A percentile compares a stretch with the other conserved stretches of the same genome.
phyloP scores from a whole-genome alignment of 1,139 yeast species.

The Protomyces lactucae-debilis region DNA sequence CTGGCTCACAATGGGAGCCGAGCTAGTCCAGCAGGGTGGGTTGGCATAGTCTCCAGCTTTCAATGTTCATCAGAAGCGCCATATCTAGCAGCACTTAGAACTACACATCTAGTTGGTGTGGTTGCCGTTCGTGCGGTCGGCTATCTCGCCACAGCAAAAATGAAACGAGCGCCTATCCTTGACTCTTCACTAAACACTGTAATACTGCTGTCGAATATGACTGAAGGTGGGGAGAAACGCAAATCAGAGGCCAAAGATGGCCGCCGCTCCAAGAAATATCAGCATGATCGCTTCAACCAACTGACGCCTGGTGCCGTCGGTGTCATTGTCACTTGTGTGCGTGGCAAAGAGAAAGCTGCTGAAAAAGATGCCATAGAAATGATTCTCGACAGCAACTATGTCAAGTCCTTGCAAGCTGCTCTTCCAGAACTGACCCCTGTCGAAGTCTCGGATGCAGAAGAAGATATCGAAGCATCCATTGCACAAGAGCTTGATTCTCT shows the following conservation, averaged over 20 bases:
- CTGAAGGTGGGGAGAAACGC: neutral
- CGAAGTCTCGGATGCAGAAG: constrained; percentile 12
- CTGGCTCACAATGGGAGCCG: neutral
- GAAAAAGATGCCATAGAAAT: constrained; percentile 15
- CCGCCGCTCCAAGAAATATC: neutral
- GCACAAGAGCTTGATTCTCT: constrained; percentile 44
- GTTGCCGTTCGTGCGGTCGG: too few species aligned
- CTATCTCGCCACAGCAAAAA: neutral
- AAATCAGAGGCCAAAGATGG: neutral
- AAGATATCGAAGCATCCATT: constrained; percentile 33
- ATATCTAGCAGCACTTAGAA: too few species aligned
- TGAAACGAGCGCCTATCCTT: neutral
- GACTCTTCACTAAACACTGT: too few species aligned
- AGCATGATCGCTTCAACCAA: constrained; percentile 17
- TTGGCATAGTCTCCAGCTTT: too few species aligned
- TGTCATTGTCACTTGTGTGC: constrained; percentile 19
- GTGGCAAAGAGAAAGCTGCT: constrained; percentile 17
- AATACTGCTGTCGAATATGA: neutral
- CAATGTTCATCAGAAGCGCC: too few species aligned
- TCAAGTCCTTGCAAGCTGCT: constrained; percentile 1
- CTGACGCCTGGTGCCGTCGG: constrained; percentile 20
- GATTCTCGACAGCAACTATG: constrained; percentile 13
- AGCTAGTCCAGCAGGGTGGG: neutral
- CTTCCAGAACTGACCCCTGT: constrained; percentile 20
- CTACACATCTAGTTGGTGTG: too few species aligned